phyloP scores from a whole-genome alignment of 805 yeast species.

The Jamesozyma gamospora region DNA sequence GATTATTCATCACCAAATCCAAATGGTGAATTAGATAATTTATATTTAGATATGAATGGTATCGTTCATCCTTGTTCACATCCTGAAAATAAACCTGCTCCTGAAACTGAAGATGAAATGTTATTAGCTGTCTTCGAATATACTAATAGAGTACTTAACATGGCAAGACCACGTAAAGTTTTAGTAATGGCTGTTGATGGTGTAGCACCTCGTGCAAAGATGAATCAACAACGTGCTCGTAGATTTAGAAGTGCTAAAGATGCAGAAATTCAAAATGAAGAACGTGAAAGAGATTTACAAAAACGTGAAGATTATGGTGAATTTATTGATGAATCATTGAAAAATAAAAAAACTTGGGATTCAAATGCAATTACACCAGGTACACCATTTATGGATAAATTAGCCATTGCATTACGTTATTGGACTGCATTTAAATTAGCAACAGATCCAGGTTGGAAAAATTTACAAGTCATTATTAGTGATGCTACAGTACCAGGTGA shows the following conservation, averaged over 20 bases:
- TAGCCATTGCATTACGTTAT: constrained; percentile 73
- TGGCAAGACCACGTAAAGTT: constrained; percentile 92
- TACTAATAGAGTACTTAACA: constrained; percentile 80
- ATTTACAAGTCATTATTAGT: constrained; percentile 78
- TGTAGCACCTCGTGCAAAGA: constrained; percentile 96
- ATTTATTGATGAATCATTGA: constrained; percentile 62
- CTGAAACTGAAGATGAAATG: constrained; percentile 96
- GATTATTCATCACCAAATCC: constrained; percentile 72
- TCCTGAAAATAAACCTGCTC: constrained; percentile 93
- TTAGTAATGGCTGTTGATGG: constrained; percentile 97
- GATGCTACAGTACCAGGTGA: constrained; percentile 99
- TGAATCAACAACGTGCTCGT: constrained; percentile 94
- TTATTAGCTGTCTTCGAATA: constrained; percentile 84
- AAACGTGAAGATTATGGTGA: constrained; percentile 40
- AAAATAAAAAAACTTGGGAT: constrained; percentile 79
- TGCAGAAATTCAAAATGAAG: constrained; percentile 69
- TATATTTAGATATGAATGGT: constrained; percentile 96
- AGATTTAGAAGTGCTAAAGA: constrained; percentile 88
- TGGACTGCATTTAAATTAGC: constrained; percentile 88
- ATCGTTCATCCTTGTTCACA: constrained; percentile 98
- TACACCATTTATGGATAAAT: constrained; percentile 90
- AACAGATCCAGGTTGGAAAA: constrained; percentile 88
- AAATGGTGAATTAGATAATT: constrained; percentile 89
- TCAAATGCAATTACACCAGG: constrained; percentile 97
- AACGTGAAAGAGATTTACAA: constrained; percentile 40